Evolutionary conservation across 2,329 filamentous ascomycete genomes (phyloP).

Genomic region (Volutella citrinella): DNA sequence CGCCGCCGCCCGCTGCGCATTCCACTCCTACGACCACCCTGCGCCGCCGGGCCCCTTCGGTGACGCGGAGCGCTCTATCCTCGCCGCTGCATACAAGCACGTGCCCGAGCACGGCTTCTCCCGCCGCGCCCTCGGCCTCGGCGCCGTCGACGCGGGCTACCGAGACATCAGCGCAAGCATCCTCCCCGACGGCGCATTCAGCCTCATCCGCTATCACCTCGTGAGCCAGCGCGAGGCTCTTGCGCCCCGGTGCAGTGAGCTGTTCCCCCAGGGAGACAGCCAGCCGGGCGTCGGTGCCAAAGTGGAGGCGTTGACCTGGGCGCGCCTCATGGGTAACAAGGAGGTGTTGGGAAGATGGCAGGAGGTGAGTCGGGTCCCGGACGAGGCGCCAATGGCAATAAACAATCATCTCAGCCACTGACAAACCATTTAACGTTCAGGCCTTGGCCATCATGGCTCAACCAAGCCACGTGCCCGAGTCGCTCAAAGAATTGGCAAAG

Average conservation of each 20-base stretch:
- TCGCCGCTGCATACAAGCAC: conserved; percentile 75
- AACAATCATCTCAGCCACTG: conserved; percentile 3
- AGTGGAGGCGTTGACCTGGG: conserved; percentile 71
- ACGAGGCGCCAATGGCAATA: not conserved
- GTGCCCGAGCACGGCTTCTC: conserved; percentile 85
- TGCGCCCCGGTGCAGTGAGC: conserved; percentile 33
- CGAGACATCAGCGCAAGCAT: conserved; percentile 82
- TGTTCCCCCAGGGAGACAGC: conserved; percentile 39
- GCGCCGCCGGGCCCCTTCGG: conserved; percentile 60
- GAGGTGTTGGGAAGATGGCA: conserved; percentile 77
- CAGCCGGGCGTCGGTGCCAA: conserved; percentile 54
- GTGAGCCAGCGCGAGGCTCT: conserved; percentile 63
- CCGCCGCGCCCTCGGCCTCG: conserved; percentile 65
- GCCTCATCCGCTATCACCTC: conserved; percentile 77
- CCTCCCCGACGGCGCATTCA: conserved; percentile 76
- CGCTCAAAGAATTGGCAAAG: conserved; percentile 72
- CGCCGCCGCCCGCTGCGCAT: conserved; percentile 33
- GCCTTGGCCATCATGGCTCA: conserved; percentile 90
- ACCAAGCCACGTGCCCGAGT: conserved; percentile 71
- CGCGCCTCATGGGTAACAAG: conserved; percentile 71
- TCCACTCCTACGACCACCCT: conserved; percentile 72
- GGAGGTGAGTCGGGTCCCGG: conserved; percentile 59
- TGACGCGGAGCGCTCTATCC: conserved; percentile 69
- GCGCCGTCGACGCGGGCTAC: conserved; percentile 81
- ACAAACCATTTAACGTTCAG: conserved; percentile 39